phyloP scores from a whole-genome alignment of 768 basidiomycete genomes.

The Serendipita sp. region DNA sequence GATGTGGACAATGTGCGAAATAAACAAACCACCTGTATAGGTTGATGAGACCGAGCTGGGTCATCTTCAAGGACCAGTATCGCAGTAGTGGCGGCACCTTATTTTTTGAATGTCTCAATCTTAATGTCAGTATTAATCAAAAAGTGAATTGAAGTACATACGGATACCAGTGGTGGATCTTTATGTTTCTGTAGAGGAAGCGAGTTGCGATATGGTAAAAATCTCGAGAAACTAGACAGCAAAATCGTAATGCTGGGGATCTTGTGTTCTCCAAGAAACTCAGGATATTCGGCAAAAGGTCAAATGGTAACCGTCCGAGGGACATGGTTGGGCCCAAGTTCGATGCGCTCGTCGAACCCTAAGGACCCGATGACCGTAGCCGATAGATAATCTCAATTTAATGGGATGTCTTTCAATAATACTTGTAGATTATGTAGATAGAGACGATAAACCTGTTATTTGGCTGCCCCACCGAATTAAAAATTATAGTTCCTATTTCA shows the following conservation, averaged over 20 bases:
- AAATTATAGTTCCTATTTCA: background rate
- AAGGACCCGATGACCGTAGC: background rate
- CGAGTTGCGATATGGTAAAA: slow-evolving; percentile 38
- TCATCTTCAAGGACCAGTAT: background rate
- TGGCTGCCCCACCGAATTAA: background rate
- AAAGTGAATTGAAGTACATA: background rate
- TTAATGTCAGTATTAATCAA: slow-evolving; percentile 39
- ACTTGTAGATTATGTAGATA: too few species aligned
- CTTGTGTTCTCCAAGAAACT: slow-evolving; percentile 16
- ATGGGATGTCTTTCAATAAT: background rate
- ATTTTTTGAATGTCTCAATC: slow-evolving; percentile 27
- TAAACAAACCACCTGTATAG: slow-evolving; percentile 36
- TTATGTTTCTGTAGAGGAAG: slow-evolving; percentile 39
- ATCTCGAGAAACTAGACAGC: slow-evolving; percentile 40
- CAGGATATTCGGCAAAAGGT: background rate
- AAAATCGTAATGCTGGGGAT: slow-evolving; percentile 23
- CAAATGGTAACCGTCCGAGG: background rate
- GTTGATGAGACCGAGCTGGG: background rate
- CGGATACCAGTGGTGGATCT: slow-evolving; percentile 47
- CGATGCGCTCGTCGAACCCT: background rate
- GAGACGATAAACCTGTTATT: too few species aligned
- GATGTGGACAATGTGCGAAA: slow-evolving; percentile 42
- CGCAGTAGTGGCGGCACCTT: background rate
- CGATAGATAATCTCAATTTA: background rate
- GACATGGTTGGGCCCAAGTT: slow-evolving; percentile 4